These are phyloP conservation scores for Cydonia oblonga DNA, from an alignment of 331 rosid genomes.

Conservation along the genomic window DNA sequence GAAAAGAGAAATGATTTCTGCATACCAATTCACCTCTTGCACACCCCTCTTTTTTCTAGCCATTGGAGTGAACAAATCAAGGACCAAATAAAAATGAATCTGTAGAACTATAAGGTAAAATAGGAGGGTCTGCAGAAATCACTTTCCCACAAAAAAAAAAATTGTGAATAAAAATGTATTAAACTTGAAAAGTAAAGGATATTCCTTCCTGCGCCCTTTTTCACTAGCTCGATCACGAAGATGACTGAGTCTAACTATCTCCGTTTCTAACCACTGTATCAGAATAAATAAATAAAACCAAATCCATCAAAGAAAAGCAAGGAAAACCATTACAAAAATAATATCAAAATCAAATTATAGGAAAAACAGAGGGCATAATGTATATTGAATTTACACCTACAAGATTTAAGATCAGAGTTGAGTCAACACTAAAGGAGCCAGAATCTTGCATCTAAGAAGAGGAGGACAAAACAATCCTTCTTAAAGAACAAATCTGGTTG, in stretches of 20 bases:
- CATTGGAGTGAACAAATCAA: background rate
- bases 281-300: constrained; percentile 2
- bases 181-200: constrained; percentile 47
- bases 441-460: background rate
- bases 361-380: no score
- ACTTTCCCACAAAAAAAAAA: background rate
- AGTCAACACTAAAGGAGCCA: background rate
- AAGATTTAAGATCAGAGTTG: background rate
- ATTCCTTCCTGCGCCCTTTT: constrained; percentile 86
- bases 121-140: background rate
- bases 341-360: no score
- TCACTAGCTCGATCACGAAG: constrained; percentile 99
- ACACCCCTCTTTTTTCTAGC: background rate
- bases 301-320: constrained; percentile 7
- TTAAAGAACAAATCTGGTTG: background rate
- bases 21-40: background rate
- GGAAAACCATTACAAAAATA: no score
- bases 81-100: background rate
- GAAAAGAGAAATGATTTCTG: background rate
- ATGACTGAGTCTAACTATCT: constrained; percentile 77
- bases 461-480: background rate
- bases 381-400: background rate
- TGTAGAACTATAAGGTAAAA: background rate
- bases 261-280: constrained; percentile 87
- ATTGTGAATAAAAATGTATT: background rate